Base-by-base conservation (phyloP, 1,284 basidiomycete genomes). In the Ceratobasidium sp. region DNA sequence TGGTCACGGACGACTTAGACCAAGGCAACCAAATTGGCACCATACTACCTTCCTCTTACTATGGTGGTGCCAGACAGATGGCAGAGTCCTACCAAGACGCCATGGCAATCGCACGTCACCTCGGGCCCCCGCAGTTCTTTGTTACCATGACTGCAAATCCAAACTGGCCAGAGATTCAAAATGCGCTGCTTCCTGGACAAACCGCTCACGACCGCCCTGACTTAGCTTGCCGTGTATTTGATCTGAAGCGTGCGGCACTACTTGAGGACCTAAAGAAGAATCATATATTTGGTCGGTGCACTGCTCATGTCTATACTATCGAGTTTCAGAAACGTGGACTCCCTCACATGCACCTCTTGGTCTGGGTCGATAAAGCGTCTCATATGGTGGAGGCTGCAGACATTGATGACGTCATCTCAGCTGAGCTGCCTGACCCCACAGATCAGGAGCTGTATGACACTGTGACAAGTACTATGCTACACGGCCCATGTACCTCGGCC, bases 311-410 rank as follows among this genome's bases (percentile, higher is more conserved):
- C 0, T 87, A 87, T 76, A 85, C 84, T 1, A 87, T 89, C 77
- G 87, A 90, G 78, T 90, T 87, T 74, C 89, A 90, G 79, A 90
- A 89, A 77, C 82, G 86, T 2, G 87, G 88, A 0, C 83, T 89
- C 0, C 87, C 87, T n/a, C n/a, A n/a, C n/a, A n/a, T n/a, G n/a
- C n/a, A n/a, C n/a, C n/a, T n/a, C n/a, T n/a, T n/a, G n/a, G 12
- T 59, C 17, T 87, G 87, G 75, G 79, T 89, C 3, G 77, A 83
- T 0, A 56, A 82, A 0, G 74, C 54, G 0, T 77, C 81, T 52
- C 86, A 85, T 57, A 78, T 88, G 1, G 76, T 81, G 4, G 59
- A 64, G 20, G 81, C 86, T 0, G 81, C 81, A 1, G 83, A 84
- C 15, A 82, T 90, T 57, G 87, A 90, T 78, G 62, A 78, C 0